phyloP scores from a whole-genome alignment of 495 filamentous ascomycete species.

The Annulohypoxylon stygium region DNA sequence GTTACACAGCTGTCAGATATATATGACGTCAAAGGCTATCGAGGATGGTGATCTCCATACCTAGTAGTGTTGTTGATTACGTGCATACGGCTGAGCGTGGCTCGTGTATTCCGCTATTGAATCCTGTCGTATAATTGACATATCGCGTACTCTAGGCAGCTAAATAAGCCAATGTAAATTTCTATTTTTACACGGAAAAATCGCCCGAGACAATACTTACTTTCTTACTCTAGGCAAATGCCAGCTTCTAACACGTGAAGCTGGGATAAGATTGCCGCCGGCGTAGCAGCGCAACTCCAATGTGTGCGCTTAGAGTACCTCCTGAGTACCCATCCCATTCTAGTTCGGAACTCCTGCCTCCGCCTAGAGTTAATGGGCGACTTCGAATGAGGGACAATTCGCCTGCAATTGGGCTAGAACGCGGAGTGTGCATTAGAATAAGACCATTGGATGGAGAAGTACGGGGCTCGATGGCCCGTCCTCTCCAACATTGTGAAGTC shows the following conservation, averaged over 20 bases:
- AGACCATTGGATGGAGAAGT: slow-evolving; percentile 25
- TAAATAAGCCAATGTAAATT: background rate
- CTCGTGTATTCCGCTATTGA: background rate
- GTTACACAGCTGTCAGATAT: background rate
- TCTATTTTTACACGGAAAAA: background rate
- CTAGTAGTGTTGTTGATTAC: background rate
- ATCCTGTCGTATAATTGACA: slow-evolving; percentile 4
- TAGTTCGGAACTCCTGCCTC: slow-evolving; percentile 32
- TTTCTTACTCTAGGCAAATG: background rate
- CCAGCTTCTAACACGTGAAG: background rate
- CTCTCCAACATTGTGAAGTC: slow-evolving; percentile 31
- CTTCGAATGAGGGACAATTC: slow-evolving; percentile 20
- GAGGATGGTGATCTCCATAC: background rate
- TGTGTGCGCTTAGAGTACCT: slow-evolving; percentile 11
- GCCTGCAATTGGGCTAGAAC: slow-evolving; percentile 21
- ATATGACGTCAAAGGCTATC: background rate
- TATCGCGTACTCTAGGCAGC: background rate
- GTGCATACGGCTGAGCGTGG: background rate
- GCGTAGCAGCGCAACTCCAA: slow-evolving; percentile 38
- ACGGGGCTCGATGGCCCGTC: slow-evolving; percentile 40
- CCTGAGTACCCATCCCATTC: slow-evolving; percentile 13
- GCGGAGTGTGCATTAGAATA: slow-evolving; percentile 20
- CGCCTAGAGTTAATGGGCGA: slow-evolving; percentile 23
- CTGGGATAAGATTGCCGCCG: slow-evolving; percentile 40
- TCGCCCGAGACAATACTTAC: background rate